These are phyloP conservation scores for Tetrapisispora fleetii DNA, from an alignment of 805 yeast species.

Conservation along the genomic window DNA sequence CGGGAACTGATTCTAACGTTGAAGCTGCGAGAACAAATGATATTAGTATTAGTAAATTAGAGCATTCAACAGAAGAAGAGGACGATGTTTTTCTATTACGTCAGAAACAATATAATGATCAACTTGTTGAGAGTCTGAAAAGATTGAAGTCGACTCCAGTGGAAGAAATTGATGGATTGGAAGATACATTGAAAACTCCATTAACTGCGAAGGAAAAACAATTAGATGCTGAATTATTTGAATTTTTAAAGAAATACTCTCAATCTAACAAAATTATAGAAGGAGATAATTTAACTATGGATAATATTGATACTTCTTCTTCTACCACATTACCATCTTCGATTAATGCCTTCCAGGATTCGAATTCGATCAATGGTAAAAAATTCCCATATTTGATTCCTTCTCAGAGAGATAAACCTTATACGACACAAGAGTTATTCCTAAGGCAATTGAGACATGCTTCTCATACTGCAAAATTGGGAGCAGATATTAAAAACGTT, in stretches of 20 bases:
- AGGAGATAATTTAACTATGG: conserved; percentile 5
- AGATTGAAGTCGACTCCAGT: conserved; percentile 11
- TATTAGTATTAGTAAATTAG: neutral
- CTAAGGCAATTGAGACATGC: conserved; percentile 63
- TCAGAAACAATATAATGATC: conserved; percentile 21
- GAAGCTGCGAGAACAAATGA: neutral
- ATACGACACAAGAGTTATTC: conserved; percentile 66
- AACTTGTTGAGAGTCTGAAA: conserved; percentile 14
- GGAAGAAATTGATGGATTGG: conserved; percentile 9
- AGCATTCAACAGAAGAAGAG: conserved; percentile 4
- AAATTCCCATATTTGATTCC: conserved; percentile 51
- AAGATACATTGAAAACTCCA: conserved; percentile 6
- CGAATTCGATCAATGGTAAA: conserved; percentile 3
- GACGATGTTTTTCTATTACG: conserved; percentile 19
- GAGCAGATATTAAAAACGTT: conserved; percentile 51
- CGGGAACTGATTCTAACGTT: neutral
- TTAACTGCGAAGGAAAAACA: conserved; percentile 22
- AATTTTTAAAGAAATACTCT: conserved; percentile 22
- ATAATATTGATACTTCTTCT: neutral
- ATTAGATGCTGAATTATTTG: conserved; percentile 23
- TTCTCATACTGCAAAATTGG: conserved; percentile 44
- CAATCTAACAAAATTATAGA: conserved; percentile 13
- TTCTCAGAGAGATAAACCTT: conserved; percentile 52
- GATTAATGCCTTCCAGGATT: neutral
- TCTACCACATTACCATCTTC: neutral